Conservation (phyloP, 495 filamentous ascomycete species). For the Xylaria castorea region DNA sequence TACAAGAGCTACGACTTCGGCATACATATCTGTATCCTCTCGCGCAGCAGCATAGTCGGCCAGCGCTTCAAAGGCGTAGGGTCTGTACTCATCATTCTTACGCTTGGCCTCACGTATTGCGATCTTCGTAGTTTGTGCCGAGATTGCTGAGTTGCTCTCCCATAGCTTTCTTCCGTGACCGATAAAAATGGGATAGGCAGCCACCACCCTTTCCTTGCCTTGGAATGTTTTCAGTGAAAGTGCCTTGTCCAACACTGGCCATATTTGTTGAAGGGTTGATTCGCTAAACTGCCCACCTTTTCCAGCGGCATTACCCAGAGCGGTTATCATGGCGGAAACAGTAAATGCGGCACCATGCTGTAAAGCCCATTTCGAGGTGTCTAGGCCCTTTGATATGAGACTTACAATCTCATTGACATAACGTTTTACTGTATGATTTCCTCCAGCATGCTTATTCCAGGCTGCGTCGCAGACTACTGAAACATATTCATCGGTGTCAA, state of each 20-base stretch:
- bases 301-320: slow-evolving; percentile 55
- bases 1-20: slow-evolving; percentile 69
- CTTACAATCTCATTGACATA: slow-evolving; percentile 83
- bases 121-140: slow-evolving; percentile 62
- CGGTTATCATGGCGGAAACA: slow-evolving; percentile 73
- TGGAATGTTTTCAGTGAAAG: slow-evolving; percentile 89
- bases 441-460: slow-evolving; percentile 90
- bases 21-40: slow-evolving; percentile 70
- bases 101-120: slow-evolving; percentile 87
- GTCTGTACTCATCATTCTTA: slow-evolving; percentile 81
- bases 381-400: slow-evolving; percentile 69
- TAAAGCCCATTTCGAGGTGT: slow-evolving; percentile 83
- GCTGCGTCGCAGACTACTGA: slow-evolving; percentile 76
- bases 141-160: slow-evolving; percentile 54
- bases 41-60: slow-evolving; percentile 71
- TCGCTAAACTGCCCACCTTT: slow-evolving; percentile 58
- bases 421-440: slow-evolving; percentile 77
- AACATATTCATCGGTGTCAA: slow-evolving; percentile 81
- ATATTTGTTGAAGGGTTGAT: slow-evolving; percentile 67
- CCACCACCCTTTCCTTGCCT: slow-evolving; percentile 89
- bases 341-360: slow-evolving; percentile 87
- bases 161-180: slow-evolving; percentile 66
- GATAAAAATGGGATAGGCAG: slow-evolving; percentile 80
- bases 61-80: slow-evolving; percentile 73
- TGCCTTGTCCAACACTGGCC: slow-evolving; percentile 82